Evolutionary conservation across 495 filamentous ascomycete species (phyloP).

Genomic region (Podospora australis): DNA sequence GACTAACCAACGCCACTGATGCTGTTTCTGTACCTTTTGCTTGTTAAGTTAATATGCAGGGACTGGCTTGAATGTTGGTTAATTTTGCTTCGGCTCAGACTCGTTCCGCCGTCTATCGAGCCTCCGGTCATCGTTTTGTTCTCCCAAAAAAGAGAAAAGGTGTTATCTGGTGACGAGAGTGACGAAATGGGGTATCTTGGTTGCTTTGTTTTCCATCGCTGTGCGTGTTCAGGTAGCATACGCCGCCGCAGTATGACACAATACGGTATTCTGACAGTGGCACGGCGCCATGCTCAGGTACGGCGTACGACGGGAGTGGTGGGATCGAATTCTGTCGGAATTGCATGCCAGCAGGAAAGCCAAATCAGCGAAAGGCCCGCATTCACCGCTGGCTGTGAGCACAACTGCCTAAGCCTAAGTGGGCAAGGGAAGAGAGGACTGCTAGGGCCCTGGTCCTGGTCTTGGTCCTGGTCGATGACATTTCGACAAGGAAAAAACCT

Average conservation of each 20-base stretch:
- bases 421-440: too few relatives aligned
- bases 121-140: too few relatives aligned
- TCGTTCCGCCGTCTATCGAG: too few relatives aligned
- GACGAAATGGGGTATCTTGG: not conserved
- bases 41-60: not conserved
- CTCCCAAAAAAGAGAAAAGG: too few relatives aligned
- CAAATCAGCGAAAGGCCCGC: constrained; percentile 4
- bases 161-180: too few relatives aligned
- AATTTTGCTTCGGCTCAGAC: too few relatives aligned
- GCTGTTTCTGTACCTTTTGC: not conserved
- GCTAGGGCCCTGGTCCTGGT: too few relatives aligned
- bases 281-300: constrained; percentile 12
- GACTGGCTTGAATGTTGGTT: too few relatives aligned
- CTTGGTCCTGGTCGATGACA: too few relatives aligned
- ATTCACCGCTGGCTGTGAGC: not conserved
- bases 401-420: too few relatives aligned
- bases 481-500: too few relatives aligned
- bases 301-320: constrained; percentile 10
- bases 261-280: constrained; percentile 1
- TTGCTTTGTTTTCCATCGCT: not conserved
- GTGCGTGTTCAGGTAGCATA: not conserved
- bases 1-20: not conserved
- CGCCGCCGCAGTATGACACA: not conserved
- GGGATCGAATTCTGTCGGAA: constrained; percentile 27
- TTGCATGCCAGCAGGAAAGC: constrained; percentile 20